Base-by-base conservation (phyloP, 192 early-diverging fungal species). In the Diversispora eburnea region DNA sequence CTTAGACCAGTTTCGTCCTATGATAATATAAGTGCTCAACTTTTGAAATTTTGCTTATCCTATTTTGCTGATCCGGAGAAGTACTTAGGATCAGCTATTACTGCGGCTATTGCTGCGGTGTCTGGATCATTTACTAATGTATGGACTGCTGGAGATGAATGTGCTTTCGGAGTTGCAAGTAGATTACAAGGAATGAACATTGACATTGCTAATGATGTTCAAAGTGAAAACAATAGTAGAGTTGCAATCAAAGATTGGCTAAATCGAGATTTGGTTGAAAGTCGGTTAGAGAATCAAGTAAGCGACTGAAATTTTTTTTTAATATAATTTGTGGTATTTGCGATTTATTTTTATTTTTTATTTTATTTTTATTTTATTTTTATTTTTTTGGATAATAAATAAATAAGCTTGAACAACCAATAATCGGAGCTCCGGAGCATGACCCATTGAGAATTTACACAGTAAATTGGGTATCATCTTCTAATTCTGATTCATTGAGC, bases 361-460 rank as follows among this genome's bases (percentile, higher is more conserved):
- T n/a, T n/a, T n/a, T n/a, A n/a, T n/a, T n/a, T n/a, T n/a, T n/a
- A n/a, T n/a, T n/a, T n/a, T n/a, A n/a, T n/a, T n/a, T 80, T 6
- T 17, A 12, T 54, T 17, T 4, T 54, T 4, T 43, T 70, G 20
- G 22, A 49, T 45, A 33, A 19, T 60, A 4, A 61, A n/a, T 66
- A 45, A 5, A 33, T 33, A 39, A 89, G 75, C 75, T 91, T 15
- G 88, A 91, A 56, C 84, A 84, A 15, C 85, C 82, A 4, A 78
- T 85, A 17, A 72, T 87, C 22, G 84, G 85, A 8, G 78, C 90
- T 8, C 77, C 84, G 13, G 91, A 92, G 52, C 81, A 91, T 67
- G 91, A 93, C 63, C 84, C 91, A 17, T 42, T 85, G 51, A 77
- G 76, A 19, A 73, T 85, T 8, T 89, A 84, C 13, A 85, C 84